phyloP scores from a whole-genome alignment of 2,329 filamentous ascomycete genomes.

The Xylariales sp. region DNA sequence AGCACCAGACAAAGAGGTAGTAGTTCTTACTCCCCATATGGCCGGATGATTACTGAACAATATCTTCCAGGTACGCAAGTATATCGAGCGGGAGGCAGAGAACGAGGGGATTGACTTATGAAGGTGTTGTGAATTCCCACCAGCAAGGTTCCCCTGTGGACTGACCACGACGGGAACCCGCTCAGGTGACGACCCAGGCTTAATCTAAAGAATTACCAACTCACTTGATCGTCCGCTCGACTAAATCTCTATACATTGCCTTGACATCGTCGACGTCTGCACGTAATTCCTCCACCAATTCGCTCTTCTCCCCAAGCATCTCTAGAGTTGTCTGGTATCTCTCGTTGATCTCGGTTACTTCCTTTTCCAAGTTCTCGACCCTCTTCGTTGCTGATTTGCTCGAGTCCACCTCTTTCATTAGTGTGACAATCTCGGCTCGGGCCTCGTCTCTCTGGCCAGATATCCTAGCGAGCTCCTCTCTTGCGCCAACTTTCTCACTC shows the following conservation, averaged over 20 bases:
- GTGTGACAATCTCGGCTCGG: constrained; percentile 78
- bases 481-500: constrained; percentile 81
- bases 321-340: constrained; percentile 89
- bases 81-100: constrained; percentile 73
- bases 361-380: constrained; percentile 60
- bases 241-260: constrained; percentile 89
- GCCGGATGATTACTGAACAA: constrained; percentile 7
- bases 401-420: constrained; percentile 82
- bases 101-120: constrained; percentile 71
- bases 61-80: constrained; percentile 59
- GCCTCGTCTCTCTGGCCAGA: constrained; percentile 87
- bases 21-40: constrained; percentile 18
- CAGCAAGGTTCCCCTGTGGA: too few species aligned
- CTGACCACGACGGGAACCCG: too few species aligned
- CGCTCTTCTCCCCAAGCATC: constrained; percentile 95
- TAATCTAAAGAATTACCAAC: too few species aligned
- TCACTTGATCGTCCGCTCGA: constrained; percentile 75
- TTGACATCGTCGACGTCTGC: constrained; percentile 91
- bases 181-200: too few species aligned
- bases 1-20: constrained; percentile 79
- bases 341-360: constrained; percentile 64
- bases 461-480: constrained; percentile 79
- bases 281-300: constrained; percentile 84
- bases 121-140: too few species aligned
- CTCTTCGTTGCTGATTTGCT: constrained; percentile 57